A percentile compares a stretch with the other conserved stretches of the same genome.
These are phyloP conservation scores for Chaetothyriales sp. DNA, from an alignment of 2,329 filamentous ascomycete species.

Conservation along the genomic window DNA sequence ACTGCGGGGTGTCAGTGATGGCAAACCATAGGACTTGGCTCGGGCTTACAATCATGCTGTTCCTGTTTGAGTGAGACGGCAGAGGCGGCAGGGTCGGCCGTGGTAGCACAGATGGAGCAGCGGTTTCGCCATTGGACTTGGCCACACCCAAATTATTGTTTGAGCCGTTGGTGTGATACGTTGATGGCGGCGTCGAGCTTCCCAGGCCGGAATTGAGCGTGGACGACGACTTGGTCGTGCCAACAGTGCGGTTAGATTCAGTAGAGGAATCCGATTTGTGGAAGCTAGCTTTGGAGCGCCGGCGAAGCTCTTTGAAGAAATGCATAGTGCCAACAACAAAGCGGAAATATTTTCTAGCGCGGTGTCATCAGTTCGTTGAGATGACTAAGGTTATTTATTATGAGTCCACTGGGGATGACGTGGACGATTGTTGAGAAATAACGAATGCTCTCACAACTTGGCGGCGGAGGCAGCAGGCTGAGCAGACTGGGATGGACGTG, in stretches of 20 bases:
- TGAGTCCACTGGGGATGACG: not conserved
- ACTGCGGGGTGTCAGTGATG: slow-evolving; percentile 19
- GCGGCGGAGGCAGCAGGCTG: not conserved
- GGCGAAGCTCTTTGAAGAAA: slow-evolving; percentile 64
- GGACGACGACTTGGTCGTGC: slow-evolving; percentile 50
- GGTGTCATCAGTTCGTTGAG: not conserved
- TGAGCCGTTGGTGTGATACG: slow-evolving; percentile 52
- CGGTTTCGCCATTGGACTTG: slow-evolving; percentile 38
- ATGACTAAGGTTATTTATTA: not conserved
- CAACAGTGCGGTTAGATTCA: slow-evolving; percentile 46
- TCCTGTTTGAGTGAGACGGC: slow-evolving; percentile 27
- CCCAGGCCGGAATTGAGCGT: slow-evolving; percentile 49
- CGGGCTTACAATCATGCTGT: slow-evolving; percentile 29
- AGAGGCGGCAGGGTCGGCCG: slow-evolving; percentile 32
- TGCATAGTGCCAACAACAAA: slow-evolving; percentile 27
- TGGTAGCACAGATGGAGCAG: slow-evolving; percentile 31
- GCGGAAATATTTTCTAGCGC: not conserved
- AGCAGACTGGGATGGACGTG: not conserved
- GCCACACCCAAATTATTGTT: slow-evolving; percentile 41
- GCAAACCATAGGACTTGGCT: not conserved
- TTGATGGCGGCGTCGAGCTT: slow-evolving; percentile 62
- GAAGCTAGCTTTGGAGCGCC: slow-evolving; percentile 63
- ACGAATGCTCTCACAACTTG: not conserved
- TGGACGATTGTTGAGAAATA: not conserved
- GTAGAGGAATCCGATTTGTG: slow-evolving; percentile 51